These are phyloP conservation scores for Trichoderma atroviride DNA, from an alignment of 2,329 filamentous ascomycete species.

Conservation along the genomic window DNA sequence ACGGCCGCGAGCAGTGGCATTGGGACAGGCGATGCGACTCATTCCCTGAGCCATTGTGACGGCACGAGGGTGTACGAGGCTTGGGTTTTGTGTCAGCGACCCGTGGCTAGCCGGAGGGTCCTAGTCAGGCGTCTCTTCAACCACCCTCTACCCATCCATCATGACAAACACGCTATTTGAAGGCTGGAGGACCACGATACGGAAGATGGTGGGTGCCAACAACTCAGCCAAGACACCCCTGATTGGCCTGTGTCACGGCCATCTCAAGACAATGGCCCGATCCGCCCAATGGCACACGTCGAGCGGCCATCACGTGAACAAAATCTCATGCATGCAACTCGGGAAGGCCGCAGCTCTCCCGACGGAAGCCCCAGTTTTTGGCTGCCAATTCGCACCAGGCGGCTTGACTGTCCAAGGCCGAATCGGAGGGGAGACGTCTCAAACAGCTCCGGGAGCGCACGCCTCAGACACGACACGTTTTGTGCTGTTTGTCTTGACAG, in stretches of 20 bases:
- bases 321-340: slow-evolving; percentile 39
- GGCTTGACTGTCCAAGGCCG: slow-evolving; percentile 13
- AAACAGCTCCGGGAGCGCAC: neutral
- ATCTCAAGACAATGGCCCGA: slow-evolving; percentile 39
- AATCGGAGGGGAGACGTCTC: slow-evolving; percentile 12
- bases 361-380: slow-evolving; percentile 37
- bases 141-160: neutral
- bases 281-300: slow-evolving; percentile 46
- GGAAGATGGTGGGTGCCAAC: slow-evolving; percentile 10
- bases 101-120: slow-evolving; percentile 13
- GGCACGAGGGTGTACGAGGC: slow-evolving; percentile 1
- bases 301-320: slow-evolving; percentile 40
- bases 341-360: slow-evolving; percentile 41
- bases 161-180: neutral
- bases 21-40: neutral
- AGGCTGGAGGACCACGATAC: neutral
- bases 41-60: neutral
- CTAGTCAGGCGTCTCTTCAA: neutral
- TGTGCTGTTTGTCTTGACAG: neutral
- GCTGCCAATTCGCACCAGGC: slow-evolving; percentile 22
- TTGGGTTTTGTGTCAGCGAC: slow-evolving; percentile 14
- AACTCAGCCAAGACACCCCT: slow-evolving; percentile 9
- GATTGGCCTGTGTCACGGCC: slow-evolving; percentile 33
- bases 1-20: neutral
- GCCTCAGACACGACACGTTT: slow-evolving; percentile 1